Evolutionary conservation across 352 stramenopile species (phyloP).

Genomic region (Peronospora belbahrii): DNA sequence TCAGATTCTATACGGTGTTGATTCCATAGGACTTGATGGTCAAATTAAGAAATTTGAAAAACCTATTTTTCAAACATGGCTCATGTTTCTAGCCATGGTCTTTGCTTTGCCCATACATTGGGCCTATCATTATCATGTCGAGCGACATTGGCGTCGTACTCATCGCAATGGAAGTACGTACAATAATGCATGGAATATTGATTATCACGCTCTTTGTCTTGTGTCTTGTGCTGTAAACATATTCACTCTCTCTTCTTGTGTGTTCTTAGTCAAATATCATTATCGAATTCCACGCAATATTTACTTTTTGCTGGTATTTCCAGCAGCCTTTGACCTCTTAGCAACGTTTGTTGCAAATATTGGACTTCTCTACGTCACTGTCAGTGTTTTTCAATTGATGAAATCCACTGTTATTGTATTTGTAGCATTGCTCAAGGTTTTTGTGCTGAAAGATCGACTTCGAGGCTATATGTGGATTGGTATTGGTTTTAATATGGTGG

Average conservation of each 20-base stretch:
- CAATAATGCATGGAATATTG: too few species aligned
- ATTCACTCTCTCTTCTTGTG: too few species aligned
- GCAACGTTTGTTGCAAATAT: slow-evolving; percentile 93
- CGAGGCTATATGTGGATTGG: slow-evolving; percentile 95
- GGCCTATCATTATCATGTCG: slow-evolving; percentile 70
- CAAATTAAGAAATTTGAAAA: slow-evolving; percentile 91
- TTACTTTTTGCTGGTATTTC: slow-evolving; percentile 92
- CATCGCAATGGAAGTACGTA: slow-evolving; percentile 58
- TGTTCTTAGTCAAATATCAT: slow-evolving; percentile 51
- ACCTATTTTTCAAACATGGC: slow-evolving; percentile 93
- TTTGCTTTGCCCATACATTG: slow-evolving; percentile 91
- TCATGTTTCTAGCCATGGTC: slow-evolving; percentile 95
- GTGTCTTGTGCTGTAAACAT: not conserved
- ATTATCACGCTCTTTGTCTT: not conserved
- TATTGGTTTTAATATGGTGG: slow-evolving; percentile 91
- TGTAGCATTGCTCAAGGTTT: slow-evolving; percentile 94
- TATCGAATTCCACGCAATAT: slow-evolving; percentile 84
- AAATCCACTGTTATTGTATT: slow-evolving; percentile 94
- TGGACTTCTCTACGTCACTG: slow-evolving; percentile 88
- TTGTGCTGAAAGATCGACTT: slow-evolving; percentile 87
- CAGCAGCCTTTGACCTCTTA: slow-evolving; percentile 89
- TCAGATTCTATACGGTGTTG: slow-evolving; percentile 90
- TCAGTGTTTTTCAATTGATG: slow-evolving; percentile 86
- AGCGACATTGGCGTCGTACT: slow-evolving; percentile 56
- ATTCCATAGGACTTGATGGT: slow-evolving; percentile 82